These are phyloP conservation scores for Aureobasidium sp. DNA, from an alignment of 2,329 filamentous ascomycete species.

Conservation along the genomic window DNA sequence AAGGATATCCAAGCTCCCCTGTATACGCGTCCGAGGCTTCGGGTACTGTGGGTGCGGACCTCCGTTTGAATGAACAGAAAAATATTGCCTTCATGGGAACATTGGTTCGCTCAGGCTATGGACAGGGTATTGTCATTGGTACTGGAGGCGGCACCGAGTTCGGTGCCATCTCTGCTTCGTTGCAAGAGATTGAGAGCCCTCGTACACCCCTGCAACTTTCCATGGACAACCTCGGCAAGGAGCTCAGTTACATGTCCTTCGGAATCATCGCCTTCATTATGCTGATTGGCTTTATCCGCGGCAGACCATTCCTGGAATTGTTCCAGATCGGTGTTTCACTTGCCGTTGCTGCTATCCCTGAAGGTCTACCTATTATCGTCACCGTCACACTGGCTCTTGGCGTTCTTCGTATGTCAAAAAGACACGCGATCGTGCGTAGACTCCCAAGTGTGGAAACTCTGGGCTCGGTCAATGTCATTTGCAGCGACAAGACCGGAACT, in stretches of 20 bases:
- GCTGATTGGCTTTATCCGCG: slow-evolving; percentile 79
- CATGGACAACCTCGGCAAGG: slow-evolving; percentile 95
- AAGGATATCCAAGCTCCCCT: slow-evolving; percentile 38
- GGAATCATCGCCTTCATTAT: slow-evolving; percentile 90
- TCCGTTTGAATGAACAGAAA: slow-evolving; percentile 63
- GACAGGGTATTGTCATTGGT: slow-evolving; percentile 93
- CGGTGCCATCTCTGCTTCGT: slow-evolving; percentile 86
- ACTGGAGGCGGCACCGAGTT: slow-evolving; percentile 93
- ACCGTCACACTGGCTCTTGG: slow-evolving; percentile 93
- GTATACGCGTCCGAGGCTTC: slow-evolving; percentile 51
- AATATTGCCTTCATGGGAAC: slow-evolving; percentile 99
- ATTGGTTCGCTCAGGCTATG: slow-evolving; percentile 86
- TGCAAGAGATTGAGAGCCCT: slow-evolving; percentile 91
- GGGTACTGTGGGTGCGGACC: slow-evolving; percentile 54
- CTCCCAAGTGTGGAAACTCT: slow-evolving; percentile 96
- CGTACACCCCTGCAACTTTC: slow-evolving; percentile 88
- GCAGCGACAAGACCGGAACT: slow-evolving; percentile 96
- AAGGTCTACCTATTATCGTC: slow-evolving; percentile 95
- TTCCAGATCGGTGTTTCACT: slow-evolving; percentile 97
- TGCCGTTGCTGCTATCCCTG: slow-evolving; percentile 90
- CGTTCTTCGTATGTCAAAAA: slow-evolving; percentile 90
- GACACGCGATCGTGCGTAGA: slow-evolving; percentile 88
- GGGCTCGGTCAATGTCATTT: slow-evolving; percentile 97
- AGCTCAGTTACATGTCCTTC: slow-evolving; percentile 95
- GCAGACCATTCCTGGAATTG: slow-evolving; percentile 82